Conservation (phyloP, 805 yeast species). For the Candida arabinofermentans region DNA sequence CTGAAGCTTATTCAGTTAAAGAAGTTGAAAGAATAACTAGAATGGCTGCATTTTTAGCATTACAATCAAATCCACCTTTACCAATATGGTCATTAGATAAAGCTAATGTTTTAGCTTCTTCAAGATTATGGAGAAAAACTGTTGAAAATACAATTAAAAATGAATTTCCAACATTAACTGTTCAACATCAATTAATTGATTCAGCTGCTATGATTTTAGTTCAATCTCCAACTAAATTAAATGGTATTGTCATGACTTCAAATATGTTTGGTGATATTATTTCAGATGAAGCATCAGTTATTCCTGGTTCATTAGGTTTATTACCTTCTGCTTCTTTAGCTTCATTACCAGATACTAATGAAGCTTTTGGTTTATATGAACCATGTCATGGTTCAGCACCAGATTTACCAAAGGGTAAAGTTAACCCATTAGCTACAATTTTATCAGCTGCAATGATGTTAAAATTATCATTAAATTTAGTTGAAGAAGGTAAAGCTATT, state of each 20-base stretch:
- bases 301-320: slow-evolving; percentile 95
- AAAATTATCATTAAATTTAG: slow-evolving; percentile 78
- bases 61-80: slow-evolving; percentile 88
- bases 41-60: slow-evolving; percentile 96
- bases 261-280: slow-evolving; percentile 99
- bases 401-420: slow-evolving; percentile 81
- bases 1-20: slow-evolving; percentile 85
- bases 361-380: slow-evolving; percentile 94
- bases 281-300: slow-evolving; percentile 96
- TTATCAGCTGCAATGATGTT: slow-evolving; percentile 97
- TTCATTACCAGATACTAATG: slow-evolving; percentile 92
- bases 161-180: slow-evolving; percentile 85
- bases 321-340: slow-evolving; percentile 96
- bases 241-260: slow-evolving; percentile 88
- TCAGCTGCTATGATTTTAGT: slow-evolving; percentile 98
- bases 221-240: slow-evolving; percentile 84
- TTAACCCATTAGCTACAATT: slow-evolving; percentile 93
- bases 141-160: slow-evolving; percentile 78
- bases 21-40: slow-evolving; percentile 95
- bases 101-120: slow-evolving; percentile 95
- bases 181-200: slow-evolving; percentile 94
- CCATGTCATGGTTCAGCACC: slow-evolving; percentile 99
- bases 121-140: slow-evolving; percentile 94
- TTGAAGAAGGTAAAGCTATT: slow-evolving; percentile 80
- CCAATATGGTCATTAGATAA: slow-evolving; percentile 96